phyloP scores from a whole-genome alignment of 805 yeast species.

The Nakazawaea holstii region DNA sequence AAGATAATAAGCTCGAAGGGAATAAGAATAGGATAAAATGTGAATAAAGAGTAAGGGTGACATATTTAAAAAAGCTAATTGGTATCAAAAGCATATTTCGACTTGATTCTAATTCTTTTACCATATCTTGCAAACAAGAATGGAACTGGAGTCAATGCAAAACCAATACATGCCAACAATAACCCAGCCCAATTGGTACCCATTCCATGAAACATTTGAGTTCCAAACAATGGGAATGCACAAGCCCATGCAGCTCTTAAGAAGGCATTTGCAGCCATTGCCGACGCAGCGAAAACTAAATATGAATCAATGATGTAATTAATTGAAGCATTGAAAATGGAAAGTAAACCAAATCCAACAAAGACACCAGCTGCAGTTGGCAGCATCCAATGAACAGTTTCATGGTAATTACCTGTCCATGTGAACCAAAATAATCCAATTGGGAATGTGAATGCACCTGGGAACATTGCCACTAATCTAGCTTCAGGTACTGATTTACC shows the following conservation, averaged over 20 bases:
- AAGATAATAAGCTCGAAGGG: too few relatives aligned
- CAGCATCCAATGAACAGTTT: constrained; percentile 74
- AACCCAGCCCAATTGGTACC: constrained; percentile 80
- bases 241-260: constrained; percentile 61
- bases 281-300: constrained; percentile 70
- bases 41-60: too few relatives aligned
- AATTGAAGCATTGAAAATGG: constrained; percentile 63
- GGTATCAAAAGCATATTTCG: constrained; percentile 42
- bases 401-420: constrained; percentile 79
- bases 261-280: constrained; percentile 68
- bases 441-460: constrained; percentile 67
- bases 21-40: too few relatives aligned
- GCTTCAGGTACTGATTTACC: constrained; percentile 72
- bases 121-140: constrained; percentile 59
- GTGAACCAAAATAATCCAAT: constrained; percentile 81
- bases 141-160: constrained; percentile 61
- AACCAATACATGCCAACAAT: constrained; percentile 57
- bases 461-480: constrained; percentile 72
- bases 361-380: constrained; percentile 64
- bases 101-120: constrained; percentile 44
- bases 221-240: constrained; percentile 67
- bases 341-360: constrained; percentile 62
- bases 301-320: constrained; percentile 73
- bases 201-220: constrained; percentile 62
- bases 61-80: not conserved